Conservation (phyloP, 805 yeast species). For the Yarrowia yakushimensis region DNA sequence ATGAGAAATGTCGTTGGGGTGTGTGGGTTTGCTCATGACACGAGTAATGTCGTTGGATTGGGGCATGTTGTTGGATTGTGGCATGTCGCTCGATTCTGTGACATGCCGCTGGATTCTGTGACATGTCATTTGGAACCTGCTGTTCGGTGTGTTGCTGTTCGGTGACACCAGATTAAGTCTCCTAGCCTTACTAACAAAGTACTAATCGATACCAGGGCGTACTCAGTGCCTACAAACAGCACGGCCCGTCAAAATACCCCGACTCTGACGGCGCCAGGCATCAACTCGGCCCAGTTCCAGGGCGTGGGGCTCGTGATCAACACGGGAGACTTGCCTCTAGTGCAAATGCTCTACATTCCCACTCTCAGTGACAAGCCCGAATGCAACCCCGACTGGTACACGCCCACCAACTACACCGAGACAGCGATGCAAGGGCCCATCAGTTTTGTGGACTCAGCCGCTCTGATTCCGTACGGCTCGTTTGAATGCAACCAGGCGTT, state of each 20-base stretch:
- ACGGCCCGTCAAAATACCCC: background rate
- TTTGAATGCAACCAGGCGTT: conserved; percentile 6
- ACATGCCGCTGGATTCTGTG: too few relatives aligned
- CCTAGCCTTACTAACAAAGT: conserved; percentile 8
- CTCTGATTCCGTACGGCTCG: background rate
- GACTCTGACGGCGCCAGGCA: background rate
- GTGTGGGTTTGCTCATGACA: too few relatives aligned
- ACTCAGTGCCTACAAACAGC: background rate
- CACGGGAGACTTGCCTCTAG: background rate
- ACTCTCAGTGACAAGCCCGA: background rate
- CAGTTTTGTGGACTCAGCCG: background rate
- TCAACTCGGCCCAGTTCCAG: conserved; percentile 5
- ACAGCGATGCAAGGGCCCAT: background rate
- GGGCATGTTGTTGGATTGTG: too few relatives aligned
- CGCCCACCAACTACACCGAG: background rate
- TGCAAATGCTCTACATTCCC: background rate
- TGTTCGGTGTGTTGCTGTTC: too few relatives aligned
- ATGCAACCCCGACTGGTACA: conserved; percentile 10
- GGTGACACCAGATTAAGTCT: too few relatives aligned
- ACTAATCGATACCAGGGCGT: conserved; percentile 4
- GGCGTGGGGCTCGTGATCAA: background rate
- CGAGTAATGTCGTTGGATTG: too few relatives aligned
- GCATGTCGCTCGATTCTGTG: too few relatives aligned
- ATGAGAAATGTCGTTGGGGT: too few relatives aligned
- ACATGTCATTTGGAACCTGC: too few relatives aligned